A percentile compares a stretch with the other conserved stretches of the same genome.
Conservation (phyloP, 176 grass and related monocot species). For the Triticum dicoccoides region DNA sequence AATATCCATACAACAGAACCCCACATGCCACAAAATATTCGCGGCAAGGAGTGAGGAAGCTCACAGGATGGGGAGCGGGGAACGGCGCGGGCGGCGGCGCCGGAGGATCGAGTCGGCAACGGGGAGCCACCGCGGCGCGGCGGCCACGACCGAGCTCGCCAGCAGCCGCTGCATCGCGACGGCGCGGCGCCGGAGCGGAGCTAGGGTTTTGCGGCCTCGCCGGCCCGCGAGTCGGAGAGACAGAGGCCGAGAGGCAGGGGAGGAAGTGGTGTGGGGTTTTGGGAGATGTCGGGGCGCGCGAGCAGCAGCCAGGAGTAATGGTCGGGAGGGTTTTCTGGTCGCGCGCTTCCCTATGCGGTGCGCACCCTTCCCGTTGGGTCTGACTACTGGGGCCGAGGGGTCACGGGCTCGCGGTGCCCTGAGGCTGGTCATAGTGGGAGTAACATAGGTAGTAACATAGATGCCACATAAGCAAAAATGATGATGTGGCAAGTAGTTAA, state of each 20-base stretch:
- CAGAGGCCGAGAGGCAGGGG: neutral
- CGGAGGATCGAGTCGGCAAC: constrained; percentile 63
- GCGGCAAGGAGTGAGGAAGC: neutral
- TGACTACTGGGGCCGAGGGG: neutral
- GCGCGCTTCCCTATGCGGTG: constrained; percentile 27
- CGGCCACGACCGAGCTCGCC: constrained; percentile 58
- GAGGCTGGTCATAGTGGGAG: no score
- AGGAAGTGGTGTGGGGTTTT: constrained; percentile 22
- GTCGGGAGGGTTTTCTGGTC: neutral
- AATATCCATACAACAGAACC: neutral
- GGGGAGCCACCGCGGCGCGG: constrained; percentile 60
- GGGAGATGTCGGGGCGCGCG: constrained; percentile 26
- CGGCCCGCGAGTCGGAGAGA: neutral
- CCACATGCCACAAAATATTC: neutral
- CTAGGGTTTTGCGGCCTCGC: constrained; percentile 20
- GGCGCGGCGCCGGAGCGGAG: neutral
- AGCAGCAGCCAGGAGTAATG: constrained; percentile 14
- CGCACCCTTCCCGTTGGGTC: neutral
- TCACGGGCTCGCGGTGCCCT: constrained; percentile 26
- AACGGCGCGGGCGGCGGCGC: constrained; percentile 13
- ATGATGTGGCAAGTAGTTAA: no score
- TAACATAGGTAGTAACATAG: no score
- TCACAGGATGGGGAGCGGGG: constrained; percentile 54
- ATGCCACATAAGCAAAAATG: no score
- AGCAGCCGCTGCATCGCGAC: constrained; percentile 82